These are phyloP conservation scores for Erodium texanum DNA, from an alignment of 441 rosid genomes.

Conservation along the genomic window DNA sequence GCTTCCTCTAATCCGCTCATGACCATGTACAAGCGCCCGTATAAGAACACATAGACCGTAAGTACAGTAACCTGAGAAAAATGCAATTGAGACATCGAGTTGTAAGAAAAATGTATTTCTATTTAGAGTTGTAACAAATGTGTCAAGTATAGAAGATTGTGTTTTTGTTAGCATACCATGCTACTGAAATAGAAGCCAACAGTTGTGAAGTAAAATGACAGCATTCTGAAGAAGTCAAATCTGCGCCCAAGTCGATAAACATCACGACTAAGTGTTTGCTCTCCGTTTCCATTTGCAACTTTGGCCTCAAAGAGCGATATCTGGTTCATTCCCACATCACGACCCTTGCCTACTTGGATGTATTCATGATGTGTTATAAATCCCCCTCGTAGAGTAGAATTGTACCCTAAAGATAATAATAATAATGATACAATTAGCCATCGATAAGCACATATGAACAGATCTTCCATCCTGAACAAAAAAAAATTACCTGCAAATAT, in stretches of 20 bases:
- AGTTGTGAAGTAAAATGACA: conserved; percentile 91
- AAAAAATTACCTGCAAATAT: conserved; percentile 44
- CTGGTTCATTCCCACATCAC: conserved; percentile 95
- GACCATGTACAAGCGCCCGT: conserved; percentile 88
- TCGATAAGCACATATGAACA: background rate
- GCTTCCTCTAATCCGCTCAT: conserved; percentile 82
- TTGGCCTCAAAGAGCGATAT: conserved; percentile 92
- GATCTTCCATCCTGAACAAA: too few species aligned
- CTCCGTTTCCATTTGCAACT: conserved; percentile 98
- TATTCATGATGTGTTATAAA: conserved; percentile 94
- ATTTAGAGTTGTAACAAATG: background rate
- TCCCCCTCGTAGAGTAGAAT: conserved; percentile 91
- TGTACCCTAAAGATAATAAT: conserved; percentile 44
- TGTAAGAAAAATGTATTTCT: background rate
- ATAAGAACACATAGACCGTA: conserved; percentile 76
- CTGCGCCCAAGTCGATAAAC: conserved; percentile 87
- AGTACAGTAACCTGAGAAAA: conserved; percentile 66
- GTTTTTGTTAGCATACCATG: conserved; percentile 52
- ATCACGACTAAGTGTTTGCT: conserved; percentile 96
- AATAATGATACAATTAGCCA: conserved; percentile 25
- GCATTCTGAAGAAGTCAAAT: conserved; percentile 94
- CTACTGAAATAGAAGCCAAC: conserved; percentile 97
- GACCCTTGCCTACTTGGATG: conserved; percentile 95
- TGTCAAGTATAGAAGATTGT: background rate
- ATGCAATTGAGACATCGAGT: conserved; percentile 7